These are phyloP conservation scores for Brettanomyces sp. DNA, from an alignment of 805 yeast species.

Conservation along the genomic window DNA sequence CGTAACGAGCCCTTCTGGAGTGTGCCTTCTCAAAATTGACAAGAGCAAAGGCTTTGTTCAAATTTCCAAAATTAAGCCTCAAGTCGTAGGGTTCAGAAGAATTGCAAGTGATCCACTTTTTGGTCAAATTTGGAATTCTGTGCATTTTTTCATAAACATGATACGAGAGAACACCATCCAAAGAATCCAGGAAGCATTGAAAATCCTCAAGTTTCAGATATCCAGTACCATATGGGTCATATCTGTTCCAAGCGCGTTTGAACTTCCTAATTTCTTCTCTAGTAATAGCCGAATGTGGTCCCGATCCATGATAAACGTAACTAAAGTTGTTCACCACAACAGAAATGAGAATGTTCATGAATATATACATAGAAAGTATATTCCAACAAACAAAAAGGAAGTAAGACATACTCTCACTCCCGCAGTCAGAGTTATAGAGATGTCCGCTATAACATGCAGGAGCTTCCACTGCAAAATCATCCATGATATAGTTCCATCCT, in stretches of 20 bases:
- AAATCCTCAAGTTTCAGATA: slow-evolving; percentile 49
- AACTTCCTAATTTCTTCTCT: slow-evolving; percentile 68
- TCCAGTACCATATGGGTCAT: slow-evolving; percentile 76
- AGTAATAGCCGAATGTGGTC: slow-evolving; percentile 37
- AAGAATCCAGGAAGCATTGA: slow-evolving; percentile 46
- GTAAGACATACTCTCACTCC: slow-evolving; percentile 47
- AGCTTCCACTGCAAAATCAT: slow-evolving; percentile 53
- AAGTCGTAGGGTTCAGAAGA: slow-evolving; percentile 48
- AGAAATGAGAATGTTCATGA: slow-evolving; percentile 83
- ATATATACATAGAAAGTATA: slow-evolving; percentile 85
- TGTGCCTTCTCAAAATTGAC: slow-evolving; percentile 50
- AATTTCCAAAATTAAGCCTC: slow-evolving; percentile 40
- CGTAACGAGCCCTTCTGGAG: slow-evolving; percentile 45
- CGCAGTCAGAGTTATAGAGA: slow-evolving; percentile 64
- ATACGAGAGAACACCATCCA: slow-evolving; percentile 68
- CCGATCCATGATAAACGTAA: slow-evolving; percentile 61
- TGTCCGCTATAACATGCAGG: slow-evolving; percentile 52
- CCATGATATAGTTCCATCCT: slow-evolving; percentile 90
- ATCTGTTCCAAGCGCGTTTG: slow-evolving; percentile 63
- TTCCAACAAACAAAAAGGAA: slow-evolving; percentile 78
- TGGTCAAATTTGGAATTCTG: slow-evolving; percentile 30
- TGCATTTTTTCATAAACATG: slow-evolving; percentile 39
- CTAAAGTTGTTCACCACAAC: slow-evolving; percentile 85
- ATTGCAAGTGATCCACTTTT: slow-evolving; percentile 32
- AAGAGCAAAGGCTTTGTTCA: slow-evolving; percentile 39